phyloP scores from a whole-genome alignment of 768 basidiomycete species.

The Hypsizygus marmoreus region DNA sequence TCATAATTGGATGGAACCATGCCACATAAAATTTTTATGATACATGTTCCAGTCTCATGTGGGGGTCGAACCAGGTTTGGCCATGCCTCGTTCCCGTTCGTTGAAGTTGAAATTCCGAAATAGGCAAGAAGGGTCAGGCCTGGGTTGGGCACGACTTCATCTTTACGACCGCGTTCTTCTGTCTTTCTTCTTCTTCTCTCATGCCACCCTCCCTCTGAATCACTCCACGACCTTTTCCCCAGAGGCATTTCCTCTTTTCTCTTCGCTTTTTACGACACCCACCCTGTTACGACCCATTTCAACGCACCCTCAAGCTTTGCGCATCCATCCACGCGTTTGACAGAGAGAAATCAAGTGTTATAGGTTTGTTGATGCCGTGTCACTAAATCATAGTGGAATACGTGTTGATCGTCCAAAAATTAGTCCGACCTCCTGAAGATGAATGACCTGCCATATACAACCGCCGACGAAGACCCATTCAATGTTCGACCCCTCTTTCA shows the following conservation, averaged over 20 bases:
- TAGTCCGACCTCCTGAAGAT: slow-evolving; percentile 17
- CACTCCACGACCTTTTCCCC: slow-evolving; percentile 6
- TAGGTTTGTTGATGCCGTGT: slow-evolving; percentile 5
- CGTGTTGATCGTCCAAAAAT: background rate
- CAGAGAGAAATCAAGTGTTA: background rate
- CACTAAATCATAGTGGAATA: no score
- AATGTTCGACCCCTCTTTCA: slow-evolving; percentile 37
- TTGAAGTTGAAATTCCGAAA: slow-evolving; percentile 30
- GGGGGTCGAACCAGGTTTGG: no score
- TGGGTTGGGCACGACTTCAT: slow-evolving; percentile 25
- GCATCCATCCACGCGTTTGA: slow-evolving; percentile 3
- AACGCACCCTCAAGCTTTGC: background rate
- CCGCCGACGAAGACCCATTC: slow-evolving; percentile 55
- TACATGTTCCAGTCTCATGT: no score
- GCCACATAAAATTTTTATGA: no score
- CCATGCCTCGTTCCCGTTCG: slow-evolving; percentile 35
- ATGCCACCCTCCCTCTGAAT: slow-evolving; percentile 18
- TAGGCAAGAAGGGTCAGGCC: slow-evolving; percentile 32
- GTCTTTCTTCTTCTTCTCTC: slow-evolving; percentile 14
- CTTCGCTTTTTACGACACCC: slow-evolving; percentile 7
- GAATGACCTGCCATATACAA: slow-evolving; percentile 49
- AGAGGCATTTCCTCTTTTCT: slow-evolving; percentile 4
- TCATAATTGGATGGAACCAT: background rate
- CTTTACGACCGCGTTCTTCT: slow-evolving; percentile 31
- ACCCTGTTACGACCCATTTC: slow-evolving; percentile 6